Evolutionary conservation across 2,329 filamentous ascomycete species (phyloP).

Genomic region (Stagonosporopsis vannaccii): DNA sequence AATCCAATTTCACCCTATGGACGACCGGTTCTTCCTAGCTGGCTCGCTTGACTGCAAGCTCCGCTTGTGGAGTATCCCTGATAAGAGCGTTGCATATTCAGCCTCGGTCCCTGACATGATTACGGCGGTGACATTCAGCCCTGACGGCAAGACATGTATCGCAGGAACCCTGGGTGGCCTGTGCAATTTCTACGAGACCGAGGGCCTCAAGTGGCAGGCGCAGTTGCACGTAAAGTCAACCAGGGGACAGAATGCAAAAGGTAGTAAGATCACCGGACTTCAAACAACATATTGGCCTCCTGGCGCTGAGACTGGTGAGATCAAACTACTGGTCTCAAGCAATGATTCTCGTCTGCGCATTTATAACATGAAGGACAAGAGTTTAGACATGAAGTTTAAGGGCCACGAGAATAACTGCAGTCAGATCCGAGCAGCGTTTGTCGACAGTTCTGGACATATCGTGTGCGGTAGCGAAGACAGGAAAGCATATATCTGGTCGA

Average conservation of each 20-base stretch:
- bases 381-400: slow-evolving; percentile 85
- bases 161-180: slow-evolving; percentile 86
- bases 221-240: slow-evolving; percentile 95
- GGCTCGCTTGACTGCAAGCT: slow-evolving; percentile 89
- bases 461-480: slow-evolving; percentile 94
- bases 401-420: slow-evolving; percentile 89
- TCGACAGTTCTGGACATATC: slow-evolving; percentile 84
- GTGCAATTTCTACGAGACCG: slow-evolving; percentile 91
- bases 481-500: slow-evolving; percentile 88
- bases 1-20: slow-evolving; percentile 90
- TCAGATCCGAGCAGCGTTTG: slow-evolving; percentile 89
- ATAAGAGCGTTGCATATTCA: slow-evolving; percentile 89
- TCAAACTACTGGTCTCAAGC: slow-evolving; percentile 88
- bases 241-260: slow-evolving; percentile 90
- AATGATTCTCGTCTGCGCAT: slow-evolving; percentile 93
- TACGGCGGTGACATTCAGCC: slow-evolving; percentile 91
- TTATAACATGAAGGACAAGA: slow-evolving; percentile 87
- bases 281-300: slow-evolving; percentile 72
- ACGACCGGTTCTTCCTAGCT: slow-evolving; percentile 96
- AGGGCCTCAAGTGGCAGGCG: slow-evolving; percentile 81
- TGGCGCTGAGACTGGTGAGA: slow-evolving; percentile 66
- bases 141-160: slow-evolving; percentile 88
- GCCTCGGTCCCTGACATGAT: slow-evolving; percentile 83
- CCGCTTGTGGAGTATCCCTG: slow-evolving; percentile 94
- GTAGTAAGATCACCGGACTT: slow-evolving; percentile 96